A percentile compares a stretch with the other conserved stretches of the same genome.
phyloP scores from a whole-genome alignment of 177 flowering plant species.

The Vitis hybrid region DNA sequence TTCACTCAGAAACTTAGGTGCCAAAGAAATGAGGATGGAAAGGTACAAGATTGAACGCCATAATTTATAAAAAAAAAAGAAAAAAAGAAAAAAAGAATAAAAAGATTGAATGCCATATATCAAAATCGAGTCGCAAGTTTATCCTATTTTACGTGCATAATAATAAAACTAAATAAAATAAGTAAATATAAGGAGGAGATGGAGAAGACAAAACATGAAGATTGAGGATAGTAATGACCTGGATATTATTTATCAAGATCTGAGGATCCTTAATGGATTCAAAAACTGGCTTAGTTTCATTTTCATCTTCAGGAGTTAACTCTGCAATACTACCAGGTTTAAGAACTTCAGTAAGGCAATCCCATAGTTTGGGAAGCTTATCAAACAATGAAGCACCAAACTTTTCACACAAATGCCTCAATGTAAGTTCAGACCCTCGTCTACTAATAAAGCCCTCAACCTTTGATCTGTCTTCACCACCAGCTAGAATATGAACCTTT shows the following conservation, averaged over 20 bases:
- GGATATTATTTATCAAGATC: constrained; percentile 85
- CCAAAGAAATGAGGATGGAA: too few relatives aligned
- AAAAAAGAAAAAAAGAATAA: too few relatives aligned
- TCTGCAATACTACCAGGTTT: constrained; percentile 46
- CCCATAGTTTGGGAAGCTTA: constrained; percentile 92
- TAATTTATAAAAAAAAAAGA: too few relatives aligned
- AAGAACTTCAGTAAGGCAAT: constrained; percentile 89
- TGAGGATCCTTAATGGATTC: constrained; percentile 78
- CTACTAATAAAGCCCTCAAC: constrained; percentile 87
- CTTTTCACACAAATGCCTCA: constrained; percentile 76
- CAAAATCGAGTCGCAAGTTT: too few relatives aligned
- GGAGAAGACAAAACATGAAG: constrained; percentile 1
- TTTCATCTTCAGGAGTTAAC: constrained; percentile 32
- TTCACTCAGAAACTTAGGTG: too few relatives aligned
- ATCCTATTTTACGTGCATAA: too few relatives aligned
- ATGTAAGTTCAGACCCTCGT: constrained; percentile 88
- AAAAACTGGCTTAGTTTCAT: constrained; percentile 31
- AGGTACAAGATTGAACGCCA: too few relatives aligned
- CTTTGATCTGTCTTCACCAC: constrained; percentile 83
- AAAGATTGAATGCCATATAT: too few relatives aligned
- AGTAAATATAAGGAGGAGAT: not conserved
- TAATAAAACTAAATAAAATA: too few relatives aligned
- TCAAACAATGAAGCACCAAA: constrained; percentile 80
- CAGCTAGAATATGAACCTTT: constrained; percentile 54
- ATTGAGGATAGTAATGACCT: constrained; percentile 32